Evolutionary conservation across 2,329 filamentous ascomycete species (phyloP).

Genomic region (Aspergillus pseudotamarii): DNA sequence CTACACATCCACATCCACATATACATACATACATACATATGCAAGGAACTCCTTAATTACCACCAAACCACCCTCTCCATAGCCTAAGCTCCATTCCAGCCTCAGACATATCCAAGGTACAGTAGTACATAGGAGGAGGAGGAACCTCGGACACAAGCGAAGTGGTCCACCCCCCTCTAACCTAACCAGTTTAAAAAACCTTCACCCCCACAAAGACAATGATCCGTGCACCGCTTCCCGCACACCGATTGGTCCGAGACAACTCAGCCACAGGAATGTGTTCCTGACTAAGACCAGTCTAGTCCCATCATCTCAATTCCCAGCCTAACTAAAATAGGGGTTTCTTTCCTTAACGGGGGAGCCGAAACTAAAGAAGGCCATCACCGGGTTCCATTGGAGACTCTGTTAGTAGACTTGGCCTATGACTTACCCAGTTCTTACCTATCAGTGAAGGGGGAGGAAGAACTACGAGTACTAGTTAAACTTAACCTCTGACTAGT

Average conservation of each 20-base stretch:
- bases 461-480: neutral
- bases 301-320: neutral
- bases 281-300: neutral
- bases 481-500: slow-evolving; percentile 1
- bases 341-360: neutral
- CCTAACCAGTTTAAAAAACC: neutral
- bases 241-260: neutral
- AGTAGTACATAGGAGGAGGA: neutral
- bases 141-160: neutral
- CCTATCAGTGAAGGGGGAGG: neutral
- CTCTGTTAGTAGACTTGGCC: neutral
- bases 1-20: neutral
- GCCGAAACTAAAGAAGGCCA: neutral
- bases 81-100: neutral
- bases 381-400: neutral
- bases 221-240: slow-evolving; percentile 1
- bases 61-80: neutral
- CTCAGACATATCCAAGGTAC: neutral
- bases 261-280: slow-evolving; percentile 1
- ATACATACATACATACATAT: neutral
- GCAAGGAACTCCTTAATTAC: neutral
- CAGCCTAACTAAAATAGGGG: slow-evolving; percentile 1
- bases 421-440: too few relatives aligned
- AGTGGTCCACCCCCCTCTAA: neutral
- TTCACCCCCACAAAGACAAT: neutral